Evolutionary conservation across 2,329 filamentous ascomycete genomes (phyloP), one percentile per base, ranked within the genome.

Genomic region (Botryotinia narcissicola): DNA sequence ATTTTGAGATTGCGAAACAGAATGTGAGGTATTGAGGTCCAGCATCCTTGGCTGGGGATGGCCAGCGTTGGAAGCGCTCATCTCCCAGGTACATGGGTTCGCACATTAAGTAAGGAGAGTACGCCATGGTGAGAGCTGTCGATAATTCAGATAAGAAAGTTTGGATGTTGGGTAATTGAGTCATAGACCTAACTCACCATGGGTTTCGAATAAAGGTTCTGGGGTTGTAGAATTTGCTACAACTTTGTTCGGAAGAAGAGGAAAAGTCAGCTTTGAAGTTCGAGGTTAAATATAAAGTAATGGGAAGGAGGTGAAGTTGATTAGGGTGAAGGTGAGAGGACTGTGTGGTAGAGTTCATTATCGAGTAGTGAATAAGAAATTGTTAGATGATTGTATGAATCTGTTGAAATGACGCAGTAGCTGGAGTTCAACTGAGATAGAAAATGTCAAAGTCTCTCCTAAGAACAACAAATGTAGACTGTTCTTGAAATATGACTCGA

Each of bases 111-210:
- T 68, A 37, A 4, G 8, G 12, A n/a, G 37, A 8, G 18, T 57
- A 10, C 4, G n/a, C 18, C 37, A 57, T 57, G 20, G 37, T 20
- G 66, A 69, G 66, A 42, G 66, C 66, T 69, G 48, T 32, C 3
- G 35, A 69, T 5, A 69, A 4, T 16, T 32, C 57, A 20, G 51
- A 42, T 69, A 57, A 69, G 66, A 69, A 69, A 7, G 0, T 44
- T 3, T 69, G 20, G 10, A 42, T 57, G 32, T 29, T 22, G 29
- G 32, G 18, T 63, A 63, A 32, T 57, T 69, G 48, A 48, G 29
- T 16, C 32, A 57, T 54, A 29, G 35, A 68, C 37, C 66, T 69
- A 54, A 66, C 66, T 69, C 37, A 59, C 66, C n/a, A 69, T 51
- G n/a, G 35, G 25, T n/a, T 22, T 35, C 4, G 22, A 40, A n/a